These are phyloP conservation scores for Aspergillus versicolor DNA, from an alignment of 2,329 filamentous ascomycete species.

Conservation along the genomic window DNA sequence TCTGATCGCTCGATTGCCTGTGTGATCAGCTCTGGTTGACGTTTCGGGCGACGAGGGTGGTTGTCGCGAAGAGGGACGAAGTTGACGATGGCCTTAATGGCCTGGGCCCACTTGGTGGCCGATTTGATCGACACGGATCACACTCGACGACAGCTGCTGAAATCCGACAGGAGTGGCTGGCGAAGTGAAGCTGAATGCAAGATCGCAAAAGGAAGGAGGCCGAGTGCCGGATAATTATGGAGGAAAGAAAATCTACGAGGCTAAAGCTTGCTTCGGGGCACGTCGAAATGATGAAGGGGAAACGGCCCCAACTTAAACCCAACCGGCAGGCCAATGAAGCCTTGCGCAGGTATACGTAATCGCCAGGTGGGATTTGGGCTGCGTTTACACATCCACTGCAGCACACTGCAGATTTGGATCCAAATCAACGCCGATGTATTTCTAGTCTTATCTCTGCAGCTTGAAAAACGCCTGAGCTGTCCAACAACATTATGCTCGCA, in stretches of 20 bases:
- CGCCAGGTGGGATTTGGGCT: neutral
- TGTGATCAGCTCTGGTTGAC: neutral
- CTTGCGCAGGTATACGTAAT: neutral
- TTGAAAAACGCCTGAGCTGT: no score
- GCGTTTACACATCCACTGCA: neutral
- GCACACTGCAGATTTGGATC: neutral
- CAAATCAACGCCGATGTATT: no score
- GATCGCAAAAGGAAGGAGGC: neutral
- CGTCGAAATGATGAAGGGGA: neutral
- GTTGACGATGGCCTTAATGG: constrained; percentile 3
- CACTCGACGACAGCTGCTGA: neutral
- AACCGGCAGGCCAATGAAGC: neutral
- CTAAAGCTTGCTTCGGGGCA: neutral
- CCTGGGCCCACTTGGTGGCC: constrained; percentile 13
- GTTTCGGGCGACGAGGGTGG: neutral
- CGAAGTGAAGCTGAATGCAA: neutral
- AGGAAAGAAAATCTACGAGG: neutral
- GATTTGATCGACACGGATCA: constrained; percentile 8
- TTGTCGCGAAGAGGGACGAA: neutral
- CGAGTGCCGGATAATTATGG: neutral
- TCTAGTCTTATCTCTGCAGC: no score
- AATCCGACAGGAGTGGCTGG: neutral
- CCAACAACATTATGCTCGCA: no score
- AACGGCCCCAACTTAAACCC: neutral
- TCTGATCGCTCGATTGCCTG: neutral